A percentile compares a stretch with the other conserved stretches of the same genome.
phyloP scores from a whole-genome alignment of 495 filamentous ascomycete species.

The Penicillium steckii region DNA sequence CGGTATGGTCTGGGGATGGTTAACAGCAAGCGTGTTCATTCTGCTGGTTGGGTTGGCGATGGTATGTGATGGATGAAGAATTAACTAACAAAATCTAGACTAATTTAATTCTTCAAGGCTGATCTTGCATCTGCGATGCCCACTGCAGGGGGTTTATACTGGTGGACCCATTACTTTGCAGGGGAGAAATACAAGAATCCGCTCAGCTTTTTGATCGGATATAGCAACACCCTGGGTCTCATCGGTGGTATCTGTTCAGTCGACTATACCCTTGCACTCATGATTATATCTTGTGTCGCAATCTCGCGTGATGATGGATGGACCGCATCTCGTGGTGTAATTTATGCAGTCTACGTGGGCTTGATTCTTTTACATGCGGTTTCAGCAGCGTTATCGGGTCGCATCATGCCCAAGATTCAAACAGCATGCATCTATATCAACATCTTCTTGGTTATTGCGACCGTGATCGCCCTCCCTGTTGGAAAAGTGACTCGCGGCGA shows the following conservation, averaged over 20 bases:
- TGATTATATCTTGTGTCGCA: slow-evolving; percentile 55
- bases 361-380: slow-evolving; percentile 58
- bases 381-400: slow-evolving; percentile 49
- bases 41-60: slow-evolving; percentile 66
- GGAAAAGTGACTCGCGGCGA: slow-evolving; percentile 39
- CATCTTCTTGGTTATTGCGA: slow-evolving; percentile 60
- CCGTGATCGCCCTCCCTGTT: slow-evolving; percentile 65
- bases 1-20: slow-evolving; percentile 74
- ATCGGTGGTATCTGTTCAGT: slow-evolving; percentile 62
- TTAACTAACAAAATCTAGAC: background rate
- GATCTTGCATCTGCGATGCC: slow-evolving; percentile 69
- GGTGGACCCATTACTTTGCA: slow-evolving; percentile 71
- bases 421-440: slow-evolving; percentile 62
- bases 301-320: slow-evolving; percentile 62
- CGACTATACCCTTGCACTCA: slow-evolving; percentile 53
- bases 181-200: slow-evolving; percentile 56
- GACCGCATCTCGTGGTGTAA: slow-evolving; percentile 55
- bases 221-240: slow-evolving; percentile 68
- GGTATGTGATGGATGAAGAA: slow-evolving; percentile 27
- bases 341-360: slow-evolving; percentile 62
- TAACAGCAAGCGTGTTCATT: slow-evolving; percentile 62
- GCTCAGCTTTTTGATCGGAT: slow-evolving; percentile 66
- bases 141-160: slow-evolving; percentile 65
- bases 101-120: slow-evolving; percentile 32
- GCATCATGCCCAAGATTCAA: slow-evolving; percentile 65